A percentile compares a stretch with the other conserved stretches of the same genome.
Evolutionary conservation across 2,329 filamentous ascomycete species (phyloP).

Genomic region (Cladophialophora exuberans): DNA sequence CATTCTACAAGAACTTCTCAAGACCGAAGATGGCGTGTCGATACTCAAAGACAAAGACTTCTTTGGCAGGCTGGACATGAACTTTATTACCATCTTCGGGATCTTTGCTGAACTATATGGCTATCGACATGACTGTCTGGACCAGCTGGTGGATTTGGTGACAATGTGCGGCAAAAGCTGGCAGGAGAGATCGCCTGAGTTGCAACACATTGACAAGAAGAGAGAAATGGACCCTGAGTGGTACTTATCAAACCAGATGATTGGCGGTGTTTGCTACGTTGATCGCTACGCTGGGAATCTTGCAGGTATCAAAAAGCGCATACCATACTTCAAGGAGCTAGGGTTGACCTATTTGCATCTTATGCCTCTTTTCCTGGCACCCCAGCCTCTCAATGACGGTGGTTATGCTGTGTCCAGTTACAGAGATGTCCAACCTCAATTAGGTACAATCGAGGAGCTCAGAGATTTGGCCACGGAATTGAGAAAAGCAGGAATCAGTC

Average conservation of each 20-base stretch:
- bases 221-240: slow-evolving; percentile 31
- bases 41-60: slow-evolving; percentile 30
- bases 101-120: slow-evolving; percentile 33
- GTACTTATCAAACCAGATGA: slow-evolving; percentile 33
- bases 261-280: slow-evolving; percentile 33
- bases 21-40: slow-evolving; percentile 22
- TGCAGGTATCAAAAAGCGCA: slow-evolving; percentile 27
- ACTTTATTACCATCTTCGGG: slow-evolving; percentile 33
- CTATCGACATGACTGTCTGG: slow-evolving; percentile 31
- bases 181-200: slow-evolving; percentile 25
- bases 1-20: slow-evolving; percentile 30
- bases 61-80: slow-evolving; percentile 25
- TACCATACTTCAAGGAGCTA: slow-evolving; percentile 34
- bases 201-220: slow-evolving; percentile 26
- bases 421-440: slow-evolving; percentile 27
- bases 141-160: slow-evolving; percentile 32
- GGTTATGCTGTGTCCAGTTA: slow-evolving; percentile 33
- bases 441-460: slow-evolving; percentile 29
- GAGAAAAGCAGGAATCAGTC: slow-evolving; percentile 30
- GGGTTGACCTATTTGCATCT: slow-evolving; percentile 32
- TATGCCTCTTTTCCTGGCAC: slow-evolving; percentile 31
- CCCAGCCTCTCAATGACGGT: slow-evolving; percentile 31
- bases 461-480: slow-evolving; percentile 29
- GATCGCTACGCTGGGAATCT: slow-evolving; percentile 31
- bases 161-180: slow-evolving; percentile 30